Base-by-base conservation (phyloP, 495 filamentous ascomycete species). In the Tuber indicum region DNA sequence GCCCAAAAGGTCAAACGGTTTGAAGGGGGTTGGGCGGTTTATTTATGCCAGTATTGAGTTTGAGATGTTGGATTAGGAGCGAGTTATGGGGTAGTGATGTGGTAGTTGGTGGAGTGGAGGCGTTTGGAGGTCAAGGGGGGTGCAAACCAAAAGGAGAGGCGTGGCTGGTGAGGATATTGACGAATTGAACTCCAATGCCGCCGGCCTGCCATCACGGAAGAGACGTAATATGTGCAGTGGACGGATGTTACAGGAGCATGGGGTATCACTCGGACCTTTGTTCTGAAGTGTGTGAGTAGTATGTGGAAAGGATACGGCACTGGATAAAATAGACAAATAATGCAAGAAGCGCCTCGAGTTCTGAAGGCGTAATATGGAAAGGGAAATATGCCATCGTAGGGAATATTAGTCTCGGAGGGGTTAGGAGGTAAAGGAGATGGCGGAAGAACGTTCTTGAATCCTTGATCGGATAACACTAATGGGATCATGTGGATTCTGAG, bases 1-100 rank as follows among this genome's bases (percentile, higher is more conserved):
- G 43, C 86, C 86, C 8, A 43, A 87, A 21, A 78, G 81, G 19
- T 84, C 84, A 72, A 86, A 88, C 70, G 87, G 87, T 75, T 82
- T 87, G 23, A 85, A 86, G 62, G 87, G 87, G 0, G 80, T 84
- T 9, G 87, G 86, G 23, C 84, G 87, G 8, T 88, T 88, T 75
- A 85, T 88, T 78, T 84, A 85, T 52, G 87, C 87, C 0, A 86
- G 86, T 62, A 82, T 85, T 70, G 87, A 89, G 74, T 83, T 86
- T 69, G 87, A 88, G 77, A 79, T 75, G 21, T 74, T 79, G 36
- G 77, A 70, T 71, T 36, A 41, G 32, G 23, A 17, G 74, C 16
- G 88, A 87, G 47, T n/a, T 21, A 52, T 52, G 21, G 47, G 47
- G 47, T n/a, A 7, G 23, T 52, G 47, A n/a, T 52, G 47, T 23